Evolutionary conservation across 768 basidiomycete genomes (phyloP), one percentile per base, ranked within the genome.

Genomic region (Roridomyces roridus): DNA sequence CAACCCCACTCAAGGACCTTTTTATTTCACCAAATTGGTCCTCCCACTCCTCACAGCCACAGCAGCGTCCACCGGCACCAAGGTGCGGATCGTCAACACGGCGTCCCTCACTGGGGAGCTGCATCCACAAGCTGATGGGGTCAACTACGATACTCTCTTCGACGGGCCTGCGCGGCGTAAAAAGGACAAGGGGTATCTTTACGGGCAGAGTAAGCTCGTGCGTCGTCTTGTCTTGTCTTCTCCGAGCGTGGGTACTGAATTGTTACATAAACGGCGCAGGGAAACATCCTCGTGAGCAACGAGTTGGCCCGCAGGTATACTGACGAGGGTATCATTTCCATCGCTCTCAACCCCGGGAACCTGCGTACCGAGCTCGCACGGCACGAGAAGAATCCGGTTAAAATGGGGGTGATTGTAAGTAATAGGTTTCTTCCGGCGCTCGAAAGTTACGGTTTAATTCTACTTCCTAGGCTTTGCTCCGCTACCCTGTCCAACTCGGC

Each of bases 21-120:
- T 73, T 61, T 78, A 73, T 64, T 70, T 82, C 37, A 79, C 78
- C 6, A 77, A 74, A 52, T 70, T 79, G 28, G 73, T 85, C 9
- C 67, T 84, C 25, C 79, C 81, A 5, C 61, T 67, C 8, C 68
- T 82, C 35, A 52, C 72, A 10, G 65, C 31, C 11, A 34, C 72
- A 3, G 76, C 75, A n/a, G 73, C 77, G 2, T 68, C 70, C 8
- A n/a, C n/a, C n/a, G 56, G 72, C 0, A 73, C 71, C 35, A 68
- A 69, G 6, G 68, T 70, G 23, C 77, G 82, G 10, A 71, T 83
- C 3, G 60, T 84, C 20, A 74, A 72, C 20, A 71, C 73, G 18
- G 74, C 80, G 18, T 82, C 82, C 8, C 9, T 65, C 44, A 43
- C 69, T 59, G 62, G 7, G 36, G 18, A 50, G 17, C 62, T 57